phyloP scores from a whole-genome alignment of 2,329 filamentous ascomycete species.

The Aspergillus fischeri region DNA sequence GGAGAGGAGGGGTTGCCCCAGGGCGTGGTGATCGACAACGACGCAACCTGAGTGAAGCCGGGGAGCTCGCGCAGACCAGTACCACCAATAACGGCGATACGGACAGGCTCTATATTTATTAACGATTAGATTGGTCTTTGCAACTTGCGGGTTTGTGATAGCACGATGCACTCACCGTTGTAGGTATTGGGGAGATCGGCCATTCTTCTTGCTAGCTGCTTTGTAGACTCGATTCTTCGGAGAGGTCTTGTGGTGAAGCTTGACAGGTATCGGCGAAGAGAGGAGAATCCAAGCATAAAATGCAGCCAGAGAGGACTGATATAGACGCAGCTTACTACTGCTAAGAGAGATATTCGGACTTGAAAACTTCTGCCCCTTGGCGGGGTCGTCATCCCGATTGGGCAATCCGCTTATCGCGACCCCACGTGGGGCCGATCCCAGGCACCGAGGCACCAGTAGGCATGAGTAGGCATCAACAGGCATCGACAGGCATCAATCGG shows the following conservation, averaged over 20 bases:
- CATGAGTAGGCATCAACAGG: too few species aligned
- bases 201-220: slow-evolving; percentile 43
- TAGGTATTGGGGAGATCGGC: slow-evolving; percentile 55
- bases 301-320: neutral
- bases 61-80: slow-evolving; percentile 87
- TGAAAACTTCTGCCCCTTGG: slow-evolving; percentile 1
- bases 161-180: slow-evolving; percentile 48
- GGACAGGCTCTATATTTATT: slow-evolving; percentile 51
- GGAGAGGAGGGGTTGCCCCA: slow-evolving; percentile 78
- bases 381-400: slow-evolving; percentile 22
- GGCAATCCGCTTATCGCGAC: slow-evolving; percentile 14
- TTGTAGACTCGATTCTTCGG: slow-evolving; percentile 29
- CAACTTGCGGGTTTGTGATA: neutral
- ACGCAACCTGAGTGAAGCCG: slow-evolving; percentile 79
- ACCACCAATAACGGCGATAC: slow-evolving; percentile 87
- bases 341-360: neutral
- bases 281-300: neutral
- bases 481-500: too few species aligned
- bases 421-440: slow-evolving; percentile 24
- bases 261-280: slow-evolving; percentile 15
- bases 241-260: slow-evolving; percentile 23
- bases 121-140: neutral
- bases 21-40: slow-evolving; percentile 71
- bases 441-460: slow-evolving; percentile 9
- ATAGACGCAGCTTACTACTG: slow-evolving; percentile 7